Evolutionary conservation across 495 filamentous ascomycete species (phyloP).

Genomic region (Xylaria curta): DNA sequence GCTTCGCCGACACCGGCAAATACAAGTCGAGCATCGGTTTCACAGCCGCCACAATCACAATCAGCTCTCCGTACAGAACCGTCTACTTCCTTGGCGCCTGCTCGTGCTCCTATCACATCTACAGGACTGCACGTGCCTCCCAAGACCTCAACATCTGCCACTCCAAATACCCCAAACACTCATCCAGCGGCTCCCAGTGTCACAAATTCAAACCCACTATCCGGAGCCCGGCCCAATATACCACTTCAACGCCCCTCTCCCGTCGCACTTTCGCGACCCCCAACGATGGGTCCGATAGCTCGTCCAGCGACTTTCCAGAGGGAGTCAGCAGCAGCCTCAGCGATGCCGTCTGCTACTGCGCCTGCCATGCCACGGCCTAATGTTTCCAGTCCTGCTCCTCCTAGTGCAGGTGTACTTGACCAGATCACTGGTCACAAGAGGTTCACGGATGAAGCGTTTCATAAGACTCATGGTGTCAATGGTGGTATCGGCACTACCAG

Average conservation of each 20-base stretch:
- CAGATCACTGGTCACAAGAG: slow-evolving; percentile 42
- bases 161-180: slow-evolving; percentile 14
- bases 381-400: slow-evolving; percentile 39
- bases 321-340: slow-evolving; percentile 26
- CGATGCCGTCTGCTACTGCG: slow-evolving; percentile 8
- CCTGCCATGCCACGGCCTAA: slow-evolving; percentile 32
- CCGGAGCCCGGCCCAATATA: slow-evolving; percentile 32
- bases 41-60: slow-evolving; percentile 32
- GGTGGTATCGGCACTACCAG: background rate
- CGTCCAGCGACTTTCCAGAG: slow-evolving; percentile 33
- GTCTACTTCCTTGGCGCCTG: slow-evolving; percentile 33
- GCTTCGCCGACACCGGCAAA: slow-evolving; percentile 25
- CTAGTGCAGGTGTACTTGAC: slow-evolving; percentile 41
- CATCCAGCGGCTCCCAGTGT: slow-evolving; percentile 4
- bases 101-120: slow-evolving; percentile 28
- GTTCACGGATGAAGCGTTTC: slow-evolving; percentile 22
- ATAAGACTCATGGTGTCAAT: slow-evolving; percentile 19
- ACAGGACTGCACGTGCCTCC: slow-evolving; percentile 11
- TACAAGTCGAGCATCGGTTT: slow-evolving; percentile 7
- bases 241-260: slow-evolving; percentile 41
- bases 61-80: slow-evolving; percentile 27
- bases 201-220: slow-evolving; percentile 26
- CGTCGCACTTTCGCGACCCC: slow-evolving; percentile 37
- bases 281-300: slow-evolving; percentile 31
- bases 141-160: slow-evolving; percentile 21